Evolutionary conservation across 2,329 filamentous ascomycete genomes (phyloP), one percentile per base, ranked within the genome.

Genomic region (Paecilomyces sp.): DNA sequence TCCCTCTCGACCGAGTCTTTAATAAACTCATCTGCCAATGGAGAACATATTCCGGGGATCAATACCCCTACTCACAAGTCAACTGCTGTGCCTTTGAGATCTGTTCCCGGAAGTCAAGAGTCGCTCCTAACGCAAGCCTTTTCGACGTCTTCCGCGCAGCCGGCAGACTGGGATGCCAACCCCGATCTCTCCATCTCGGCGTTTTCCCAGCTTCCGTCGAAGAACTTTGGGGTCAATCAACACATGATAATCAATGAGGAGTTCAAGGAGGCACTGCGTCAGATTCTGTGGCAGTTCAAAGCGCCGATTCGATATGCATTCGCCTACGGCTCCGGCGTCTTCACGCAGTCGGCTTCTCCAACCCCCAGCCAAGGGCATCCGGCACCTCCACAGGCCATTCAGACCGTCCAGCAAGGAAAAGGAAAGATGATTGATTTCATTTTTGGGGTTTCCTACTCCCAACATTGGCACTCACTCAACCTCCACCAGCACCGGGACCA

Each of bases 351-450:
- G 55, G 83, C 83, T 65, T 72, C 74, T 51, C 74, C 78, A 53
- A 65, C 68, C 3, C 70, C 68, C 57, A 70, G 63, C 71, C 78
- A 70, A 25, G 82, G 84, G 22, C 93, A 97, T 70, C 88, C 92
- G 6, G 88, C 92, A 62, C 88, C 93, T 1, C 91, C 92, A 0
- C 81, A 86, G 57, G 90, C 91, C 0, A 87, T 97, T 7, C 81
- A 89, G 65, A 90, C 91, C 66, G 90, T 92, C 65, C 93, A 97
- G 75, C 88, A 91, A 68, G 90, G 91, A 31, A 87, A 87, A 0
- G 91, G 91, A 12, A 97, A 97, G 79, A 96, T 97, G 88, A 96
- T 99, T 64, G 94, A 99, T 76, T 96, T 99, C 73, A 95, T 99
- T 66, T 94, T 99, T 72, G 94, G 93, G 28, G 93, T 97, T 11